Percentiles rank a stretch among this genome's conserved stretches.
Conservation (phyloP, 1,284 basidiomycete species). For the Bondarzewia mesenterica region DNA sequence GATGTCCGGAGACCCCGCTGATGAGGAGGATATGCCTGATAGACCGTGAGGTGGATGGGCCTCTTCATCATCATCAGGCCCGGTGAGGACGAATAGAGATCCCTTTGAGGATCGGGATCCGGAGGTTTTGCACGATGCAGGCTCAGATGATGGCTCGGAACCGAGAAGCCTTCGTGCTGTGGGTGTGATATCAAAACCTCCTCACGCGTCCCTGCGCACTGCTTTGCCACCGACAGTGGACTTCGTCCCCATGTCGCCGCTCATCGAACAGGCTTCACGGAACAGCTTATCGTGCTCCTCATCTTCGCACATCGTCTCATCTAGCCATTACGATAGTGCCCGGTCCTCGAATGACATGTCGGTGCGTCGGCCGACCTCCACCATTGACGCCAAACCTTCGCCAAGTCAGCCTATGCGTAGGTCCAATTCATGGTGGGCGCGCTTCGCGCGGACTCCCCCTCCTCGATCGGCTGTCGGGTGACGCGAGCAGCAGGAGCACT, state of each 20-base stretch:
- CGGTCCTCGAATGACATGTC: slow-evolving; percentile 20
- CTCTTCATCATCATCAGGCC: background rate
- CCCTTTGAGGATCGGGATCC: slow-evolving; percentile 50
- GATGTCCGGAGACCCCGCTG: slow-evolving; percentile 10
- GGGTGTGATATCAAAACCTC: background rate
- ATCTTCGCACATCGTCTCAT: slow-evolving; percentile 11
- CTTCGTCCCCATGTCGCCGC: slow-evolving; percentile 13
- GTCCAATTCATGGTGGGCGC: slow-evolving; percentile 39
- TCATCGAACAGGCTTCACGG: slow-evolving; percentile 13
- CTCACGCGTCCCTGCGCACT: slow-evolving; percentile 6
- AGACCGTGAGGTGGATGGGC: slow-evolving; percentile 9
- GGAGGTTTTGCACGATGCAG: slow-evolving; percentile 21
- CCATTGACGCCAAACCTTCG: slow-evolving; percentile 29
- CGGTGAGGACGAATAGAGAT: slow-evolving; percentile 31
- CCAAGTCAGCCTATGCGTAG: slow-evolving; percentile 26
- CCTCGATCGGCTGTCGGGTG: slow-evolving; percentile 19
- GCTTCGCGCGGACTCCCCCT: slow-evolving; percentile 33
- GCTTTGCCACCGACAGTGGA: slow-evolving; percentile 8
- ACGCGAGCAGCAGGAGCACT: slow-evolving; percentile 13
- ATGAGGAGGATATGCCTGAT: slow-evolving; percentile 4
- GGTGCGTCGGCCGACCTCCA: slow-evolving; percentile 26
- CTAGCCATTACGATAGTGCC: background rate
- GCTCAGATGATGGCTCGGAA: slow-evolving; percentile 14
- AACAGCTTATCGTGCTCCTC: slow-evolving; percentile 22
- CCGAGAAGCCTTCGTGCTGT: background rate